Conservation (phyloP, 2,329 filamentous ascomycete genomes). For the Alternaria novae-zelandiae region DNA sequence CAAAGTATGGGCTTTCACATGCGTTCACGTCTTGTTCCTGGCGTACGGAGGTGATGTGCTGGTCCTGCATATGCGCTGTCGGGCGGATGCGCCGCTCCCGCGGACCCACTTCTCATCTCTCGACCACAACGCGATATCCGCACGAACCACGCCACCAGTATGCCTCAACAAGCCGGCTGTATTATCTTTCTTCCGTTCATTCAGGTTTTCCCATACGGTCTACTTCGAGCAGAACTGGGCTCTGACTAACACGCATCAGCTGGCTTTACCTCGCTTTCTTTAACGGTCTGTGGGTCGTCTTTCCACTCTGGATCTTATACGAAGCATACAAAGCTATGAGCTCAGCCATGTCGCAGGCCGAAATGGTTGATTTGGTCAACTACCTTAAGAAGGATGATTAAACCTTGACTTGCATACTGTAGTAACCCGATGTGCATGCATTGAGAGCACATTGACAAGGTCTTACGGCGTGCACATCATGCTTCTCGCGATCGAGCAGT, state of each 20-base stretch:
- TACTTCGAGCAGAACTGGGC: not conserved
- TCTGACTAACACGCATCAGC: slow-evolving; percentile 25
- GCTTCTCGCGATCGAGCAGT: not conserved
- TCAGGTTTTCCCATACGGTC: not conserved
- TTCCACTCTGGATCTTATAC: slow-evolving; percentile 64
- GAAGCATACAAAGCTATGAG: slow-evolving; percentile 58
- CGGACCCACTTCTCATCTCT: slow-evolving; percentile 23
- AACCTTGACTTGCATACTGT: not conserved
- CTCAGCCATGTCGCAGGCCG: slow-evolving; percentile 43
- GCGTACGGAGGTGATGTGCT: slow-evolving; percentile 13
- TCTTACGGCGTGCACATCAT: not conserved
- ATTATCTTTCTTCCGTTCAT: not conserved
- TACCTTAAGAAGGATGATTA: slow-evolving; percentile 45
- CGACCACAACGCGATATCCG: not conserved
- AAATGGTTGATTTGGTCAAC: slow-evolving; percentile 48
- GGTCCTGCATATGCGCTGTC: slow-evolving; percentile 23
- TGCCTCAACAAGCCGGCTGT: not conserved
- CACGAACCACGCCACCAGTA: not conserved
- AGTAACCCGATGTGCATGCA: not conserved
- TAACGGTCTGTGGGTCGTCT: slow-evolving; percentile 67
- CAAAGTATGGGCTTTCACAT: not conserved
- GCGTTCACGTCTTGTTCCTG: slow-evolving; percentile 4
- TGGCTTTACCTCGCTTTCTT: slow-evolving; percentile 71
- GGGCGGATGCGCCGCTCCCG: slow-evolving; percentile 11
- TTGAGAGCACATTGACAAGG: not conserved